Base-by-base conservation (phyloP, 495 filamentous ascomycete genomes). In the Hypomontagnella monticulosa region DNA sequence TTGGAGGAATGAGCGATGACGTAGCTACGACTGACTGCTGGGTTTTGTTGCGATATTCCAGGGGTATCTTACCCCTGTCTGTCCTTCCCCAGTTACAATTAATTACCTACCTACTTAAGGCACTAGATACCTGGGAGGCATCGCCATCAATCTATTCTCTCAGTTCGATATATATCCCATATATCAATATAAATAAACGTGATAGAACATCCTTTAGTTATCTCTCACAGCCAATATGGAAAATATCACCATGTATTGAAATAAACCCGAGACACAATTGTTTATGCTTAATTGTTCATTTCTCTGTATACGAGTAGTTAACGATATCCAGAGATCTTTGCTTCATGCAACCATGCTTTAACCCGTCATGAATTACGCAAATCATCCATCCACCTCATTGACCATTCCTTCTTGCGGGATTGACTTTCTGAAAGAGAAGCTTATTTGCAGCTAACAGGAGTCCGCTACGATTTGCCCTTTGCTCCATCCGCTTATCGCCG, bases 1-100 rank as follows among this genome's bases (percentile, higher is more conserved):
- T 59, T 48, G 36, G 44, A 49, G 54, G 59, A 59, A 68, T 55
- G 58, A 55, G 43, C 59, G 58, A 68, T 68, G 65, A 68, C 65
- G 65, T 59, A 68, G 65, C 59, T 68, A 16, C 53, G 42, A 46
- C 49, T 59, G 59, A 33, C 43, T 58, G 38, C 52, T 58, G 57
- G 52, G 52, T 46, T 56, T 61, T 66, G 33, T 19, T 20, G 12
- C 33, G n/a, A 37, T 61, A 20, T 50, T 51, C 40, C 57, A 50
- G 56, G 51, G 63, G 56, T 67, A 57, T 36, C 14, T 51, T 2
- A 50, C n/a, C 23, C 34, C 16, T 20, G 12, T 56, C 18, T 59
- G 48, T 58, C 48, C 41, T 48, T 32, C 48, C 41, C 23, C 23
- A 6, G 23, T 27, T 27, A 2, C 3, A 27, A 2, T 27, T 27